Percentiles rank a stretch among this genome's conserved stretches.
Evolutionary conservation across 164 flowering plant species (phyloP).

Genomic region (Dillenia turbinata): DNA sequence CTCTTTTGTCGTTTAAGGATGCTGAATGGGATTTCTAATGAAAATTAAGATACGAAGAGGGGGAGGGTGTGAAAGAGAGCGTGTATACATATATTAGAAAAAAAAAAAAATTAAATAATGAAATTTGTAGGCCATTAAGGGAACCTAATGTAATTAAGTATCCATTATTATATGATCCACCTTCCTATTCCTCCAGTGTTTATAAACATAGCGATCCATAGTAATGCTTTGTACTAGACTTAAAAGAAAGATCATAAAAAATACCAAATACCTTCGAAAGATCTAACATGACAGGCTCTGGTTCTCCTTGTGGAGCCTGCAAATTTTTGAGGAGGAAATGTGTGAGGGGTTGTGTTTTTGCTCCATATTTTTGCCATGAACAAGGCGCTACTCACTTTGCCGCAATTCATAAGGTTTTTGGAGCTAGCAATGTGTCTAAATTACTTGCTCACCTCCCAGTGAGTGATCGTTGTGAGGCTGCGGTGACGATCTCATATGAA

Average conservation of each 20-base stretch:
- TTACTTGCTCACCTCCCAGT: slow-evolving; percentile 69
- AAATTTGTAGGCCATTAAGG: slow-evolving; percentile 63
- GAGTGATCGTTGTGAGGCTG: slow-evolving; percentile 68
- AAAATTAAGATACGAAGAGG: slow-evolving; percentile 14
- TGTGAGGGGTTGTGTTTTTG: slow-evolving; percentile 79
- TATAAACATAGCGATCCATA: slow-evolving; percentile 32
- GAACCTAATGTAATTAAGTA: slow-evolving; percentile 45
- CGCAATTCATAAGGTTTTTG: slow-evolving; percentile 91
- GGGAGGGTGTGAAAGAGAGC: slow-evolving; percentile 17
- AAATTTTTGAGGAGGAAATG: slow-evolving; percentile 90
- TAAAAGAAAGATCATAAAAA: not conserved
- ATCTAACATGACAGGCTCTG: slow-evolving; percentile 60
- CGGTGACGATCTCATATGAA: slow-evolving; percentile 77
- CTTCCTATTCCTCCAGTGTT: slow-evolving; percentile 34
- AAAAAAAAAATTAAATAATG: slow-evolving; percentile 19
- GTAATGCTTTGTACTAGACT: slow-evolving; percentile 14
- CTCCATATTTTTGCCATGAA: slow-evolving; percentile 92
- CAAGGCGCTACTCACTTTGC: slow-evolving; percentile 79
- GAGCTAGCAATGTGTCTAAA: slow-evolving; percentile 89
- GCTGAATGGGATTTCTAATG: slow-evolving; percentile 40
- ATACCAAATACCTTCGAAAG: slow-evolving; percentile 1
- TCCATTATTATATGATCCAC: slow-evolving; percentile 31
- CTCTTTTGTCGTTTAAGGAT: slow-evolving; percentile 39
- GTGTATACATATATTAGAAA: not conserved
- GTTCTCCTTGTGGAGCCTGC: slow-evolving; percentile 97